A percentile compares a stretch with the other conserved stretches of the same genome.
Conservation (phyloP, 2,329 filamentous ascomycete species). For the Aureobasidium sp. region DNA sequence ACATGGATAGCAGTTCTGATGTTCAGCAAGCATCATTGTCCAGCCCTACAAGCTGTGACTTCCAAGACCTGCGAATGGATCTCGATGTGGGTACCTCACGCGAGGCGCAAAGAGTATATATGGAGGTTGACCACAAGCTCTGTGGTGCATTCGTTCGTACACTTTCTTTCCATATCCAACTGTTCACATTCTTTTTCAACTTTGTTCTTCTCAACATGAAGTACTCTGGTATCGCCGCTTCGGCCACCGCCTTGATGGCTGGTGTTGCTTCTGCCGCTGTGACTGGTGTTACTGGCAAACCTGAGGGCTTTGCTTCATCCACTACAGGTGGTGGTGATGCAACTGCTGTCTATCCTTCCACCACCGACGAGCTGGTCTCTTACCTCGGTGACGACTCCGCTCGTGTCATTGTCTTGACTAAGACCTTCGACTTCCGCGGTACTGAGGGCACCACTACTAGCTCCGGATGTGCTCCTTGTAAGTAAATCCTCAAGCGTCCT, state of each 20-base stretch:
- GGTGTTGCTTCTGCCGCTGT: slow-evolving; percentile 3
- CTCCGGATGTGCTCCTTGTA: slow-evolving; percentile 51
- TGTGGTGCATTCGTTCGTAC: neutral
- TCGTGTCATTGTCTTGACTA: slow-evolving; percentile 53
- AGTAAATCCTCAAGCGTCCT: no score
- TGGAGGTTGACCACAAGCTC: neutral
- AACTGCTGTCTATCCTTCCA: slow-evolving; percentile 47
- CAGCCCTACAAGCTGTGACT: neutral
- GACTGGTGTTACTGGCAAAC: slow-evolving; percentile 26
- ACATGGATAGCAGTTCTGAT: neutral
- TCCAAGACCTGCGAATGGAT: neutral
- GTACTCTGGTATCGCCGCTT: slow-evolving; percentile 4
- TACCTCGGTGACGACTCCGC: slow-evolving; percentile 50
- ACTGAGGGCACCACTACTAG: slow-evolving; percentile 32
- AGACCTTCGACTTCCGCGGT: slow-evolving; percentile 33
- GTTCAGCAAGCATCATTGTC: neutral
- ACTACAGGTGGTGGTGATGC: slow-evolving; percentile 54
- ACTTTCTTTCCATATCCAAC: neutral
- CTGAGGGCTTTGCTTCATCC: slow-evolving; percentile 42
- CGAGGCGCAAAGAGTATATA: neutral
- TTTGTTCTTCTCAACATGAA: neutral
- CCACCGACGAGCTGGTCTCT: slow-evolving; percentile 49
- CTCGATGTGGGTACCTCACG: neutral
- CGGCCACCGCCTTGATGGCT: slow-evolving; percentile 6
- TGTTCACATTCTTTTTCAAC: neutral